Evolutionary conservation across 192 early-diverging fungal genomes (phyloP).

Genomic region (Coemansia sp.): DNA sequence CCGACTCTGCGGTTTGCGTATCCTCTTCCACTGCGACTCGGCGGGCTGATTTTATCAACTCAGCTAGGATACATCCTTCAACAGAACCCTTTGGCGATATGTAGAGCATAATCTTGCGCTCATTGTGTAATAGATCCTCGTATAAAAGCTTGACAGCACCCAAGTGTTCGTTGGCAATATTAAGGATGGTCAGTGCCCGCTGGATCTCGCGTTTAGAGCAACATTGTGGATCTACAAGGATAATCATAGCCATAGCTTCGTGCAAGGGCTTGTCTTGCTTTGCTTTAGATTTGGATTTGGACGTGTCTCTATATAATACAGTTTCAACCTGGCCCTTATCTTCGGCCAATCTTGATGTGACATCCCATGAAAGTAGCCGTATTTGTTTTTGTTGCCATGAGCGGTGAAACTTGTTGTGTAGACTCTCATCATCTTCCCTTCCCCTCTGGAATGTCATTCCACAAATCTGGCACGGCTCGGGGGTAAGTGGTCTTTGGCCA

Average conservation of each 20-base stretch:
- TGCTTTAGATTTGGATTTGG: not conserved
- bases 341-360: not conserved
- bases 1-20: not conserved
- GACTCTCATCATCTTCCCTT: constrained; percentile 40
- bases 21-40: constrained; percentile 14
- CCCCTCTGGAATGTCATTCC: constrained; percentile 55
- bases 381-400: constrained; percentile 27
- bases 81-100: constrained; percentile 26
- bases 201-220: constrained; percentile 23
- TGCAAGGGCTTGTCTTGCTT: not conserved
- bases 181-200: constrained; percentile 41
- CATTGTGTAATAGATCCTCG: constrained; percentile 12
- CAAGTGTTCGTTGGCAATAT: constrained; percentile 49
- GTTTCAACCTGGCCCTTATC: not conserved
- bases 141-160: constrained; percentile 29
- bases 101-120: constrained; percentile 51
- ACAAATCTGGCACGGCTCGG: constrained; percentile 36
- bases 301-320: constrained; percentile 8
- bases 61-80: constrained; percentile 54
- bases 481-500: constrained; percentile 38
- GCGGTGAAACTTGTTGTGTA: constrained; percentile 43
- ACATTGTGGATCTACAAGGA: constrained; percentile 18
- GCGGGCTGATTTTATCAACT: constrained; percentile 30
- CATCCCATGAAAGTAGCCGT: constrained; percentile 18
- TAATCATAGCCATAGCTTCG: constrained; percentile 7